Evolutionary conservation across 345 rosid genomes (phyloP).

Genomic region (Bretschneidera sinensis): DNA sequence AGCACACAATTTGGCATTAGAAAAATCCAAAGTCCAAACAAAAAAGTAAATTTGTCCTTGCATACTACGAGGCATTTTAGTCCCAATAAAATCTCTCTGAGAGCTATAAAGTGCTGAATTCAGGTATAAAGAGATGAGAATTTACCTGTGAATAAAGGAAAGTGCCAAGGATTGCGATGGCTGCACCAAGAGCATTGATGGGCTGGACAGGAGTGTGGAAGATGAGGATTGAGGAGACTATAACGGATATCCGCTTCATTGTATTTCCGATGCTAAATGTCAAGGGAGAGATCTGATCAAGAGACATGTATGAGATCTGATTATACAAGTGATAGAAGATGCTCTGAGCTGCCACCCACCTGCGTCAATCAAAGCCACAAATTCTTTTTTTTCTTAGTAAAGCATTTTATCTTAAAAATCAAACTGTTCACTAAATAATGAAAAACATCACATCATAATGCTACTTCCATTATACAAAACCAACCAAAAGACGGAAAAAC

Average conservation of each 20-base stretch:
- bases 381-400: slow-evolving; percentile 11
- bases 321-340: slow-evolving; percentile 78
- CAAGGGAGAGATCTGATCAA: slow-evolving; percentile 69
- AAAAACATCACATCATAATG: slow-evolving; percentile 2
- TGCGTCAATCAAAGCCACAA: slow-evolving; percentile 28
- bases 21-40: neutral
- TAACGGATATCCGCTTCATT: slow-evolving; percentile 79
- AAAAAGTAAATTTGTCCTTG: slow-evolving; percentile 9
- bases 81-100: slow-evolving; percentile 9
- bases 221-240: slow-evolving; percentile 73
- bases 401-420: too few species aligned
- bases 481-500: neutral
- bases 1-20: slow-evolving; percentile 17
- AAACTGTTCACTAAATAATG: neutral
- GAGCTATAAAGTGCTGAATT: neutral
- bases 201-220: slow-evolving; percentile 66
- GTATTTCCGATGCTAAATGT: slow-evolving; percentile 81
- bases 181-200: slow-evolving; percentile 72
- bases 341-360: slow-evolving; percentile 87
- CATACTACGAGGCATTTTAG: neutral
- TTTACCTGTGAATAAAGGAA: slow-evolving; percentile 75
- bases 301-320: slow-evolving; percentile 83
- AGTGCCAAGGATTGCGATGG: slow-evolving; percentile 74
- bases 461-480: neutral
- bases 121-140: neutral